Base-by-base conservation (phyloP, 1,284 basidiomycete species). In the Rhodotorula sp. region DNA sequence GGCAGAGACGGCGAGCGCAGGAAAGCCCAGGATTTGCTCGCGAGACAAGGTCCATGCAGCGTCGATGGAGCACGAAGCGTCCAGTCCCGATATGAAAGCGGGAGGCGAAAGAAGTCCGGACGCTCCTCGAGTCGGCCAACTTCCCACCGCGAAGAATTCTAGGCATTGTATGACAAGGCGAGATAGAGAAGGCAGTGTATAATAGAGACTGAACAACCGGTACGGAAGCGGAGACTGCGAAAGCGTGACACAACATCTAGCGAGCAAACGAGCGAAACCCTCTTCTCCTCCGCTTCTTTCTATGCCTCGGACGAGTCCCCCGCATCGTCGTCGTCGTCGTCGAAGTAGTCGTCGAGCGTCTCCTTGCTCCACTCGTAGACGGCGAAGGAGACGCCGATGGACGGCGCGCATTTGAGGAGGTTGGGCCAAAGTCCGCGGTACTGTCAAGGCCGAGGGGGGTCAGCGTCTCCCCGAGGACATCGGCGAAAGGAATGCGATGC, bases 371-470 rank as follows among this genome's bases (percentile, higher is more conserved):
- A 37, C 31, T 67, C 71, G 66, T 65, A 26, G 31, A 34, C 40
- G 52, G 56, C 67, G 54, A 68, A 71, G 2, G 47, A 56, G 11
- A 37, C 44, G 6, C 22, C 37, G 47, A 59, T 58, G 3, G 61
- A 46, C 3, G 70, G 66, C 3, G 40, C 55, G 44, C 60, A 65
- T 44, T 73, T 73, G 57, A 66, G 48, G 30, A 73, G 56, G 46
- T 73, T 73, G 0, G 71, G 66, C 40, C 59, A 34, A 57, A 68
- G 66, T 11, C 61, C 51, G 34, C 28, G 28, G 51, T 59, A 59
- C 55, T 57, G 55, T 11, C 11, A 24, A 24, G 15, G 50, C 24
- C 4, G 22, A 28, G 15, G 1, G n/a, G n/a, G n/a, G n/a, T n/a
- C n/a, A n/a, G n/a, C n/a, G n/a, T n/a, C n/a, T 13, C 28, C 10